These are phyloP conservation scores for Fusarium gaditjirri DNA, from an alignment of 2,329 filamentous ascomycete species.

Conservation along the genomic window DNA sequence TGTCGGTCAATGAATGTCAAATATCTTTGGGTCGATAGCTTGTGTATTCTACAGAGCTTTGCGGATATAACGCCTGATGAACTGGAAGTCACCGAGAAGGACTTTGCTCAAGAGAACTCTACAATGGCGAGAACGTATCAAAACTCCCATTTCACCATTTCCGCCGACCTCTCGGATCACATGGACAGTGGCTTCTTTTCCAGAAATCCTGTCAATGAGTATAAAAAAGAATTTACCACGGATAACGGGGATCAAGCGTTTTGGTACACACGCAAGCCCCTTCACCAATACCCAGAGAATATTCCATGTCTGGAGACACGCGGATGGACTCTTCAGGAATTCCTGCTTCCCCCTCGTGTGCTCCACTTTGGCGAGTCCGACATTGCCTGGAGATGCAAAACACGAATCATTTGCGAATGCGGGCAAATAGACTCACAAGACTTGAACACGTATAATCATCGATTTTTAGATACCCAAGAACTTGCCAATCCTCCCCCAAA, in stretches of 20 bases:
- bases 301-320: background rate
- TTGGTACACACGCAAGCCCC: background rate
- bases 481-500: background rate
- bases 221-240: accelerated
- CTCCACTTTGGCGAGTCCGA: background rate
- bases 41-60: background rate
- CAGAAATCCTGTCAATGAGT: background rate
- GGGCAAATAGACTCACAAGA: background rate
- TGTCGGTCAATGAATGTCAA: background rate
- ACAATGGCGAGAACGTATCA: background rate
- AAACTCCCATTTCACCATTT: background rate
- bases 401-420: background rate
- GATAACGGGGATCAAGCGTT: background rate
- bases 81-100: background rate
- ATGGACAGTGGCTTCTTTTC: conserved; percentile 5
- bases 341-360: background rate
- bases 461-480: too few species aligned
- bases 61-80: background rate
- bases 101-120: background rate
- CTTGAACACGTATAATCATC: too few species aligned
- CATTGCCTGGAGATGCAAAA: background rate
- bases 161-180: background rate
- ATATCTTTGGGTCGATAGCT: background rate
- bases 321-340: background rate
- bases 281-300: background rate